phyloP scores from a whole-genome alignment of 352 stramenopile genomes.

The Thalassiosira livingstoniorum region DNA sequence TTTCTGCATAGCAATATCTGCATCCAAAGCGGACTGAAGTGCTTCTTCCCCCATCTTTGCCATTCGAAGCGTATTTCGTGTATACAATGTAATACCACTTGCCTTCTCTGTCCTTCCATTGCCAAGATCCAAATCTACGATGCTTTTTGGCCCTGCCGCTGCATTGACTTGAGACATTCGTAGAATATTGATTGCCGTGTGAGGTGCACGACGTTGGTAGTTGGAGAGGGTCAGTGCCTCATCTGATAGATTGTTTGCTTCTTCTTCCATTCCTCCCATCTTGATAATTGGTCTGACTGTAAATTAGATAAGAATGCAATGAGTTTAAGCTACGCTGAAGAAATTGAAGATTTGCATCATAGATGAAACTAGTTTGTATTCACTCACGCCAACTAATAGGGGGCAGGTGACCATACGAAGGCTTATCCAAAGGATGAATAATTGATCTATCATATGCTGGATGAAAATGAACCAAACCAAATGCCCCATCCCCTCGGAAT shows the following conservation, averaged over 20 bases:
- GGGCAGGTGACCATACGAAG: conserved; percentile 66
- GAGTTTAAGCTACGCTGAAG: neutral
- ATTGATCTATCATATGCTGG: conserved; percentile 65
- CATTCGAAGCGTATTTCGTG: conserved; percentile 59
- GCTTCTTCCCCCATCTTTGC: conserved; percentile 45
- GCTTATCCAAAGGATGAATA: conserved; percentile 53
- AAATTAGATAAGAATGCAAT: neutral
- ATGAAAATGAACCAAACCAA: conserved; percentile 71
- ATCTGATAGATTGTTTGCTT: conserved; percentile 58
- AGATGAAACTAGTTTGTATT: neutral
- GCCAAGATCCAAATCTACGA: conserved; percentile 64
- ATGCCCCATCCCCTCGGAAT: conserved; percentile 59
- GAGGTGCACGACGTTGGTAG: conserved; percentile 71
- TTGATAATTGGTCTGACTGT: conserved; percentile 59
- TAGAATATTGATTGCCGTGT: conserved; percentile 72
- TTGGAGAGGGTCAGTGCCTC: conserved; percentile 66
- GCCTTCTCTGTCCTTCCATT: conserved; percentile 62
- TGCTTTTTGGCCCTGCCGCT: conserved; percentile 44
- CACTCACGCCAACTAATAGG: conserved; percentile 59
- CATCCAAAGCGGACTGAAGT: conserved; percentile 39
- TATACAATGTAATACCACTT: conserved; percentile 60
- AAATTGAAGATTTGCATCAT: neutral
- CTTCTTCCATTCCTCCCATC: conserved; percentile 43
- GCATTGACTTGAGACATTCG: conserved; percentile 63
- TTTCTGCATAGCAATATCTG: conserved; percentile 48